Evolutionary conservation across 202 grass and related monocot species (phyloP).

Genomic region (Dendrocalamus latiflorus): DNA sequence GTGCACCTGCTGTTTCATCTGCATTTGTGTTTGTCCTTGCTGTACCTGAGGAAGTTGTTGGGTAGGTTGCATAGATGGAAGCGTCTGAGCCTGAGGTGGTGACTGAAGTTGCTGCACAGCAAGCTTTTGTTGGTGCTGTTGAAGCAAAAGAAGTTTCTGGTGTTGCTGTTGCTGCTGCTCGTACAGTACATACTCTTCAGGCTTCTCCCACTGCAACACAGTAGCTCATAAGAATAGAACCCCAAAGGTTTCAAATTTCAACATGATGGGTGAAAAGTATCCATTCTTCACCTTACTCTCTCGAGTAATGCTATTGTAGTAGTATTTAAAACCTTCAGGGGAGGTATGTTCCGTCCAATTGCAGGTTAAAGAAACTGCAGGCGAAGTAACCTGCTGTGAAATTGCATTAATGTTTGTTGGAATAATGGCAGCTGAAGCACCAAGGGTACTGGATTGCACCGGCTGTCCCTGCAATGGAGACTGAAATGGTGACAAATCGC

Average conservation of each 20-base stretch:
- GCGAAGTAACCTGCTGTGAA: slow-evolving; percentile 43
- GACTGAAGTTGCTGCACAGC: slow-evolving; percentile 73
- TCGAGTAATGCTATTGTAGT: slow-evolving; percentile 80
- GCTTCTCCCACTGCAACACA: slow-evolving; percentile 83
- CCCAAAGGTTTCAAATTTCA: background rate
- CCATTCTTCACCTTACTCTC: slow-evolving; percentile 78
- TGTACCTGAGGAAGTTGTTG: slow-evolving; percentile 65
- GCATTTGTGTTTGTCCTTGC: slow-evolving; percentile 74
- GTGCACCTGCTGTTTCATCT: slow-evolving; percentile 62
- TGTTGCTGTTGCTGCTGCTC: slow-evolving; percentile 77
- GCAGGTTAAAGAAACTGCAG: slow-evolving; percentile 68
- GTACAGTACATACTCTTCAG: slow-evolving; percentile 83
- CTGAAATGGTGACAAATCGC: slow-evolving; percentile 13
- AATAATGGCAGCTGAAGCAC: slow-evolving; percentile 45
- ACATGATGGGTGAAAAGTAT: slow-evolving; percentile 15
- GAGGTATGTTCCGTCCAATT: slow-evolving; percentile 97
- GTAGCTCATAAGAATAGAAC: background rate
- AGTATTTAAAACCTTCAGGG: slow-evolving; percentile 96
- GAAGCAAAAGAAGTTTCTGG: slow-evolving; percentile 86
- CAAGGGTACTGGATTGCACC: slow-evolving; percentile 45
- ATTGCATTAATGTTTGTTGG: slow-evolving; percentile 40
- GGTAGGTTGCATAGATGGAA: slow-evolving; percentile 43
- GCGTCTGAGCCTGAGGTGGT: slow-evolving; percentile 54
- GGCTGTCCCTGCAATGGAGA: slow-evolving; percentile 36
- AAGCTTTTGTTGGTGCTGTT: slow-evolving; percentile 93